Conservation (phyloP, 805 yeast species). For the Wickerhamomyces strasburgensis region DNA sequence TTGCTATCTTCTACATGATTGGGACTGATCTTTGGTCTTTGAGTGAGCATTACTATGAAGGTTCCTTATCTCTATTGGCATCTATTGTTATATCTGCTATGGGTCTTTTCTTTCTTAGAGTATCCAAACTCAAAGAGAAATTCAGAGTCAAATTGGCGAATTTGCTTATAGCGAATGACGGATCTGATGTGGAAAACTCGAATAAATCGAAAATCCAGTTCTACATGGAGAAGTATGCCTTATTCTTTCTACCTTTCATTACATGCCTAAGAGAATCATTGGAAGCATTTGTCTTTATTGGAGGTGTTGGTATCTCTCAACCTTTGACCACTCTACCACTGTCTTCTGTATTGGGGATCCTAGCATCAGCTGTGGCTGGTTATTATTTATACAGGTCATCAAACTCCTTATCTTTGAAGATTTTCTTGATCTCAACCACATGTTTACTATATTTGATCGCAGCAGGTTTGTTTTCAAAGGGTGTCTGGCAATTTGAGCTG, state of each 20-base stretch:
- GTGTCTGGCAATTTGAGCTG: slow-evolving; percentile 86
- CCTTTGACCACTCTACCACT: slow-evolving; percentile 62
- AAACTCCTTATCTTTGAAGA: slow-evolving; percentile 67
- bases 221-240: slow-evolving; percentile 56
- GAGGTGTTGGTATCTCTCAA: slow-evolving; percentile 78
- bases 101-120: slow-evolving; percentile 79
- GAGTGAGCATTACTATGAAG: slow-evolving; percentile 90
- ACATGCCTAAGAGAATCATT: slow-evolving; percentile 87
- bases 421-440: slow-evolving; percentile 69
- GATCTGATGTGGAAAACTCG: slow-evolving; percentile 13
- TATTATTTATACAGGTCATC: slow-evolving; percentile 70
- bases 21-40: slow-evolving; percentile 85
- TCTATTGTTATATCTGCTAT: slow-evolving; percentile 74
- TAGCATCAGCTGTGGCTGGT: slow-evolving; percentile 62
- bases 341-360: slow-evolving; percentile 54
- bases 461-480: slow-evolving; percentile 80
- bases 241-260: slow-evolving; percentile 74
- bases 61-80: slow-evolving; percentile 71
- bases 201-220: slow-evolving; percentile 25
- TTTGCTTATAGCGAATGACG: slow-evolving; percentile 24
- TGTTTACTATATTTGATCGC: slow-evolving; percentile 80
- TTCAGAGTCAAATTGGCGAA: slow-evolving; percentile 63
- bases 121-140: slow-evolving; percentile 77
- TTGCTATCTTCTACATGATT: slow-evolving; percentile 63
- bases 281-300: slow-evolving; percentile 88